Evolutionary conservation across 495 filamentous ascomycete species (phyloP).

Genomic region (Coniosporium apollinis): DNA sequence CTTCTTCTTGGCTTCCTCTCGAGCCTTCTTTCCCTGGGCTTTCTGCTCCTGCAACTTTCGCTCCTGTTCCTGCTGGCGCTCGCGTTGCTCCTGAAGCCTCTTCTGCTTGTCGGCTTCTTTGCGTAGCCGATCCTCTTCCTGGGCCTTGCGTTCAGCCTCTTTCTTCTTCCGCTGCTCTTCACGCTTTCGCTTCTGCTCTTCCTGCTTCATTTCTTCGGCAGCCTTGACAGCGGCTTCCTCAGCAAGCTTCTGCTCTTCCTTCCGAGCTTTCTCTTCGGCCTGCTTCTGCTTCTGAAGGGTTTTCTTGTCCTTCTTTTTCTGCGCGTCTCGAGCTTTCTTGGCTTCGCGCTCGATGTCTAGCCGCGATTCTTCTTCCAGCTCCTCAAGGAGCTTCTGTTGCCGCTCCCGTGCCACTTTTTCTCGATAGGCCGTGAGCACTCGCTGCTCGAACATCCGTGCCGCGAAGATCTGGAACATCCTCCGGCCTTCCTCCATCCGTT

Average conservation of each 20-base stretch:
- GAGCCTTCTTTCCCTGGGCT: conserved; percentile 51
- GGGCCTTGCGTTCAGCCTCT: conserved; percentile 79
- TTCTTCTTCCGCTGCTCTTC: conserved; percentile 86
- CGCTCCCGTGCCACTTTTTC: conserved; percentile 91
- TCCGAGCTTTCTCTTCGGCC: conserved; percentile 74
- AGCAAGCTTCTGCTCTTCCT: conserved; percentile 79
- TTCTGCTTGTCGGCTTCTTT: conserved; percentile 68
- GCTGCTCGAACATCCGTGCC: conserved; percentile 96
- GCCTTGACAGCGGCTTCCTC: conserved; percentile 66
- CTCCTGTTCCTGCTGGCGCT: conserved; percentile 60
- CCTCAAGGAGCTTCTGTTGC: conserved; percentile 78
- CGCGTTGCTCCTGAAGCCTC: conserved; percentile 64
- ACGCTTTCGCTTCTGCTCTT: conserved; percentile 60
- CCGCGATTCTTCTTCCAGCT: conserved; percentile 68
- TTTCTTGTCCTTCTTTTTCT: conserved; percentile 84
- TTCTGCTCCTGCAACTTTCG: conserved; percentile 58
- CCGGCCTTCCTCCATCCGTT: conserved; percentile 96
- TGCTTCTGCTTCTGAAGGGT: conserved; percentile 67
- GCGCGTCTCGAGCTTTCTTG: conserved; percentile 83
- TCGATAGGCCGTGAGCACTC: conserved; percentile 89
- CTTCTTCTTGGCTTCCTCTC: conserved; percentile 42
- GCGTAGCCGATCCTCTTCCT: conserved; percentile 66
- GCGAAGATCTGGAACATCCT: conserved; percentile 99
- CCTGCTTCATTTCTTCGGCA: conserved; percentile 60
- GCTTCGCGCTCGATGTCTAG: conserved; percentile 63